A percentile compares a stretch with the other conserved stretches of the same genome.
Conservation (phyloP, 75 land plant genomes). For the Pinus tabuliformis region DNA sequence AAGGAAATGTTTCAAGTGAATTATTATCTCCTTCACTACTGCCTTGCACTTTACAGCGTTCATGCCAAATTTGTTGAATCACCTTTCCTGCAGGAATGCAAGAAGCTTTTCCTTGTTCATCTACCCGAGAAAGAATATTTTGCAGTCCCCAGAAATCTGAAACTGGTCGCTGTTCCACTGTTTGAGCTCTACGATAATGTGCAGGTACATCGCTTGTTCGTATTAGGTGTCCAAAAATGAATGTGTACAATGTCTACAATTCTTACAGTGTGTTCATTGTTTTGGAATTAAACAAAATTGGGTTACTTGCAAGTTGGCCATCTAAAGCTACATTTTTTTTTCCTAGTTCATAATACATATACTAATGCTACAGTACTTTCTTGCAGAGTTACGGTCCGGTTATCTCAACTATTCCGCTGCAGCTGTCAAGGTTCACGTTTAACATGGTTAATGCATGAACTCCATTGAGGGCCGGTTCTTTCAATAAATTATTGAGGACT, state of each 20-base stretch:
- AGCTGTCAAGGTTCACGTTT: constrained; percentile 85
- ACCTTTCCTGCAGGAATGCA: constrained; percentile 76
- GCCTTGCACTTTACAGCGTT: neutral
- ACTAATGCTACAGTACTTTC: neutral
- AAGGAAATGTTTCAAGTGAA: neutral
- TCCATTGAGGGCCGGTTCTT: too few species aligned
- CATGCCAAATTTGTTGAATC: neutral
- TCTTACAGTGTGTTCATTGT: neutral
- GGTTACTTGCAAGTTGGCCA: too few species aligned
- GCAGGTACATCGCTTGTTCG: constrained; percentile 49
- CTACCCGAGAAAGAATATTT: constrained; percentile 90
- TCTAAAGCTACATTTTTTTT: neutral
- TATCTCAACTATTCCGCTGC: constrained; percentile 93
- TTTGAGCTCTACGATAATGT: constrained; percentile 99
- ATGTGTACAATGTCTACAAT: neutral
- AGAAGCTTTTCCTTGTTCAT: constrained; percentile 92
- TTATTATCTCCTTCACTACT: neutral
- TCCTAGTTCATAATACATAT: neutral
- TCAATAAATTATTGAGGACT: too few species aligned
- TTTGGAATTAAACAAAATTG: neutral
- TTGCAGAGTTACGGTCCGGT: constrained; percentile 95
- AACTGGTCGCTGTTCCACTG: constrained; percentile 93
- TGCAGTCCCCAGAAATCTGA: constrained; percentile 98
- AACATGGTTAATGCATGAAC: constrained; percentile 20
- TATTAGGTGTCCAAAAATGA: neutral